Conservation (phyloP, 257 asterid species). For the Lavandula angustifolia region DNA sequence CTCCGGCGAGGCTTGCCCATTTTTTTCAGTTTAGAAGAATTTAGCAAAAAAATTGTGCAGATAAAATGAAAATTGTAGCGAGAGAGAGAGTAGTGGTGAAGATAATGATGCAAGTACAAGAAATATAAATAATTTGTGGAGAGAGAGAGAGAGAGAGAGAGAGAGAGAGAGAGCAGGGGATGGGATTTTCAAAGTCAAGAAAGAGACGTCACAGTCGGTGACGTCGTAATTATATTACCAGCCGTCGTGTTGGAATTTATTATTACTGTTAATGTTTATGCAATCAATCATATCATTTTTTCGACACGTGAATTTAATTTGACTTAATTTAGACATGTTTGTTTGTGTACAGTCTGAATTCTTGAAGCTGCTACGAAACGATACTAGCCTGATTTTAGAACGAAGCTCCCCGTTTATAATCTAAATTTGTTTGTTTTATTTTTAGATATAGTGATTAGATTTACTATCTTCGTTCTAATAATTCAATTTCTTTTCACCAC, state of each 20-base stretch:
- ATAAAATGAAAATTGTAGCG: too few species aligned
- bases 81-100: neutral
- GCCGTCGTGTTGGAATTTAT: conserved; percentile 12
- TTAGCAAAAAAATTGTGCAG: too few species aligned
- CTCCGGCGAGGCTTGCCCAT: conserved; percentile 28
- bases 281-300: neutral
- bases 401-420: conserved; percentile 11
- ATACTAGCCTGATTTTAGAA: neutral
- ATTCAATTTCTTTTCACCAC: too few species aligned
- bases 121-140: neutral
- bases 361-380: conserved; percentile 26
- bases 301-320: neutral
- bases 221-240: neutral
- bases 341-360: neutral
- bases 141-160: neutral
- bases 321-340: neutral
- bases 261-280: neutral
- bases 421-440: neutral
- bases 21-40: neutral
- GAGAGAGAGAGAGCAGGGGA: neutral
- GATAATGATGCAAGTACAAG: conserved; percentile 3
- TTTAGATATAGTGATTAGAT: too few species aligned
- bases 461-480: too few species aligned
- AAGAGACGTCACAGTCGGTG: neutral
- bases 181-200: conserved; percentile 1